These are phyloP conservation scores for Fusarium luffae DNA, from an alignment of 2,329 filamentous ascomycete species.

Conservation along the genomic window DNA sequence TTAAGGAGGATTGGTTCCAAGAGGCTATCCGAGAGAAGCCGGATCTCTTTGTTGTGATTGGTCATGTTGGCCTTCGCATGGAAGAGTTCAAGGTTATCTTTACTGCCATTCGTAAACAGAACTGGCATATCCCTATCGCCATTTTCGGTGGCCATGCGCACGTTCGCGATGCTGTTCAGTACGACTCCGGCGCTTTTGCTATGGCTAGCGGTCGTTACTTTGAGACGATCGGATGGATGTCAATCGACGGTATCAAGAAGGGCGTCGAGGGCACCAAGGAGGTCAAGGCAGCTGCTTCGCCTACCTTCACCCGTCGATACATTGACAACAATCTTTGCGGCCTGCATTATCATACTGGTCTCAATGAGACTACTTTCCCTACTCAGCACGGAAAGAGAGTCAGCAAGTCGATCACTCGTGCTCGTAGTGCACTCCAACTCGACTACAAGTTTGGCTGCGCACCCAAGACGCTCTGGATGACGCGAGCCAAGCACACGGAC, in stretches of 20 bases:
- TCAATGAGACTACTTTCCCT: conserved; percentile 77
- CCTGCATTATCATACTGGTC: conserved; percentile 81
- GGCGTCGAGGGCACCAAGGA: conserved; percentile 37
- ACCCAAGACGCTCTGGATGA: conserved; percentile 84
- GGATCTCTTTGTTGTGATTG: conserved; percentile 87
- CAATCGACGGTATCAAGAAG: conserved; percentile 72
- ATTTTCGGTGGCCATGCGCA: conserved; percentile 94
- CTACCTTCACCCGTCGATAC: conserved; percentile 81
- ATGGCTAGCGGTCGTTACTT: conserved; percentile 92
- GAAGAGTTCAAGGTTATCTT: conserved; percentile 82
- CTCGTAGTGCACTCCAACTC: conserved; percentile 76
- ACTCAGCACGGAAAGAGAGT: conserved; percentile 80
- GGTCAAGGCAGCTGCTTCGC: conserved; percentile 49
- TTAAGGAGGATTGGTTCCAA: conserved; percentile 90
- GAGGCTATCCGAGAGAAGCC: conserved; percentile 84
- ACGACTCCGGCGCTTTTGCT: conserved; percentile 81
- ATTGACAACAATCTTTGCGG: conserved; percentile 95
- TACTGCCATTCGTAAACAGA: conserved; percentile 78
- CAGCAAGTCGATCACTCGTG: conserved; percentile 74
- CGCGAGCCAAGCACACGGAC: conserved; percentile 77
- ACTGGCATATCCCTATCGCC: conserved; percentile 86
- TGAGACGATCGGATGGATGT: conserved; percentile 95
- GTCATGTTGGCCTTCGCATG: conserved; percentile 86
- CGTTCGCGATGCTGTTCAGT: conserved; percentile 84
- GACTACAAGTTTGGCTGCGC: conserved; percentile 85